Base-by-base conservation (phyloP, 202 grass and related monocot genomes). In the Bolboschoenoplectus hybrid region DNA sequence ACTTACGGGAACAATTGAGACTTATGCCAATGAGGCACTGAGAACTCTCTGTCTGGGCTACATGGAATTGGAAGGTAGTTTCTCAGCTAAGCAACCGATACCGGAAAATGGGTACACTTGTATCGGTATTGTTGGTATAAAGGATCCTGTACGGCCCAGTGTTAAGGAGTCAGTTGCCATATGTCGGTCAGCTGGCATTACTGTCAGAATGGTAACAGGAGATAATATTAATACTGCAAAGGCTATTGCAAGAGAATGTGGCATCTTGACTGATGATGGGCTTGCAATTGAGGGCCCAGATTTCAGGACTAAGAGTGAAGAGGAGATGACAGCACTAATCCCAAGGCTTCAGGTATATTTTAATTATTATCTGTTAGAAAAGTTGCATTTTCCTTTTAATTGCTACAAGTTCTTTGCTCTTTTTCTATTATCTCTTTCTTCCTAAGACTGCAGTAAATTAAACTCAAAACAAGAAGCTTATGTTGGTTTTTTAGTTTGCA, bases 191-290 rank as follows among this genome's bases (percentile, higher is more conserved):
- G 96, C 93, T 52, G 96, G 93, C 65, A 95, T 98, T 91, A 91
- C 82, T 7, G 96, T 98, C 35, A 89, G 96, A 86, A 98, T 98
- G 96, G 93, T 98, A n/a, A 98, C 93, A 49, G 91, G 96, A 84
- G 96, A 98, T 87, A 98, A 98, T 66, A 98, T 98, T 74, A 95
- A 95, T 72, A 98, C 96, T 1, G 96, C 96, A n/a, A 98, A 94
- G 85, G 96, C 96, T 11, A 98, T 98, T 76, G 96, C 96, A 52
- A 82, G 93, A 81, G 96, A 98, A 92, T 95, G 96, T 11, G 96
- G 96, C 58, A 95, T 98, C 81, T 87, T 98, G 66, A 98, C 96
- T 19, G 93, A 94, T 81, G 90, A 86, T 88, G 96, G 96, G 52
- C 57, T 94, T 76, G 96, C 93, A 66, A 92, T 98, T 67, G 93